Evolutionary conservation across 768 basidiomycete species (phyloP), one percentile per base, ranked within the genome.

Genomic region (Kwoniella mangroviensis): DNA sequence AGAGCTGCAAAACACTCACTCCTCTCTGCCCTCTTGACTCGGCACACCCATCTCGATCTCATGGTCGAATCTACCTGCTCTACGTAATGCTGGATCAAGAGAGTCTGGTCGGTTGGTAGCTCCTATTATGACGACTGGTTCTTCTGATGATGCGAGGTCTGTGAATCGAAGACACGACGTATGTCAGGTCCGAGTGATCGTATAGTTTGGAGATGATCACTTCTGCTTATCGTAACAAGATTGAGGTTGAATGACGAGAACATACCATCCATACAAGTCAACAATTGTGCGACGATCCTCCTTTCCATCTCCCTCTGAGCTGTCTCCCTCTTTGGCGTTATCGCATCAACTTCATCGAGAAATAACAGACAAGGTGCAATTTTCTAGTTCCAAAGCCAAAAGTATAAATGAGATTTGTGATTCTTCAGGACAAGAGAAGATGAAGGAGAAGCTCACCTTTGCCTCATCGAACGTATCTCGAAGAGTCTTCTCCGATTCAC

Each of bases 1-100:
- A 55, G n/a, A 51, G 7, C 12, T 5, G n/a, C 4, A 28, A 11
- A 11, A 0, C 24, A 85, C 90, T 74, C 67, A 98, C 96, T 94
- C 91, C 71, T 91, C 90, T 67, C 97, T 86, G 0, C 91, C 94
- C 65, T 89, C 89, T 70, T 97, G 91, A 75, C 95, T 93, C 2
- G 97, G 97, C 3, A 99, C 96, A 13, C 92, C 92, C 92, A 98
- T 94, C 61, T 92, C 91, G 60, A 99, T 98, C 84, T 99, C 97
- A 74, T 95, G 93, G 79, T 98, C 97, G 70, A 99, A 99, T 42
- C 97, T 85, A 5, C 97, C 97, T 5, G 95, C 96, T 65, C 95
- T 87, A 41, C 96, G 88, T 19, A 99, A 86, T 0, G 97, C 97
- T 0, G 94, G 89, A 82, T 99, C 97, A 7, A 98, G 86, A 5